phyloP scores from a whole-genome alignment of 2,329 filamentous ascomycete genomes.

The Cucurbitaria berberidis region DNA sequence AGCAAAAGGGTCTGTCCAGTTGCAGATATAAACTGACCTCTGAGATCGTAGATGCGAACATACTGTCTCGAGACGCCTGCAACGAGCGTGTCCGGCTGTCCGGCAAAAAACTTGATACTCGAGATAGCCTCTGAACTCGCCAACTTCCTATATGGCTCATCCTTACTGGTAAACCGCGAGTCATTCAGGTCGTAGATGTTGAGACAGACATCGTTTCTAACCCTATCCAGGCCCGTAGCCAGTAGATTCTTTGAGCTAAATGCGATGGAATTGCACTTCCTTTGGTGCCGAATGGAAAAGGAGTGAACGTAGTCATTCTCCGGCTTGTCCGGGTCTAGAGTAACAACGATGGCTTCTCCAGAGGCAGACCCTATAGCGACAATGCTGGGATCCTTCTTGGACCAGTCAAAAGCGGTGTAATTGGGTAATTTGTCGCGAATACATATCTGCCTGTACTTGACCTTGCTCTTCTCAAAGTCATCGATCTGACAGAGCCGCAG shows the following conservation, averaged over 20 bases:
- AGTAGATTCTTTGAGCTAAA: constrained; percentile 75
- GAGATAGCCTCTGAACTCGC: constrained; percentile 74
- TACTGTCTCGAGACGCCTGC: constrained; percentile 78
- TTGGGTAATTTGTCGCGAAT: constrained; percentile 63
- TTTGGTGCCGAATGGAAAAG: constrained; percentile 74
- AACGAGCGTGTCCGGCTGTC: constrained; percentile 75
- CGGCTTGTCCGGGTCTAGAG: constrained; percentile 68
- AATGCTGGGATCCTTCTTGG: constrained; percentile 65
- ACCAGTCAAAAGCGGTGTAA: constrained; percentile 72
- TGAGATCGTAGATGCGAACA: constrained; percentile 77
- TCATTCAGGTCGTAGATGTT: constrained; percentile 81
- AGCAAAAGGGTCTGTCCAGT: constrained; percentile 10
- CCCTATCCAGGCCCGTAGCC: constrained; percentile 79
- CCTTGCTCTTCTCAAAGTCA: constrained; percentile 38
- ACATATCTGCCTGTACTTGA: constrained; percentile 61
- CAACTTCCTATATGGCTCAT: constrained; percentile 61
- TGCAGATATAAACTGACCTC: constrained; percentile 62
- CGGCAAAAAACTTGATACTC: constrained; percentile 81
- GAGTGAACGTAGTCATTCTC: constrained; percentile 60
- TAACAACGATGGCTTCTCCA: constrained; percentile 76
- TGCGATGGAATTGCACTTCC: constrained; percentile 80
- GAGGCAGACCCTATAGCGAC: constrained; percentile 77
- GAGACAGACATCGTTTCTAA: constrained; percentile 80
- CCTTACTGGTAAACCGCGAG: constrained; percentile 58
- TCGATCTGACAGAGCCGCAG: constrained; percentile 63